A percentile compares a stretch with the other conserved stretches of the same genome.
phyloP scores from a whole-genome alignment of 192 early-diverging fungal genomes.

The Coemansia reversa region DNA sequence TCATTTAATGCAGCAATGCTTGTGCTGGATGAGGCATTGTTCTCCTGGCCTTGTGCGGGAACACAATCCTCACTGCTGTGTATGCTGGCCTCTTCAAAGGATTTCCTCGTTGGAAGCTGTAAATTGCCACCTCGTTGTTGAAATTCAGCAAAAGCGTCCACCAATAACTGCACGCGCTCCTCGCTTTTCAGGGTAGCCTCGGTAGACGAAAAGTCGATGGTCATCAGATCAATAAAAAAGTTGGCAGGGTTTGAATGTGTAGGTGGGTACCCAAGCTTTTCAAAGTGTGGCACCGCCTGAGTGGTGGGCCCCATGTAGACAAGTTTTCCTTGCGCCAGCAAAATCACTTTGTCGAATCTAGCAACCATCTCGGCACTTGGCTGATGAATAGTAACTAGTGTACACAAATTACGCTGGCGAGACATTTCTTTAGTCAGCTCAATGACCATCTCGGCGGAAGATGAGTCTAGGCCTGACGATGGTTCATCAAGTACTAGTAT shows the following conservation, averaged over 20 bases:
- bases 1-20: constrained; percentile 2
- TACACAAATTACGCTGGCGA: constrained; percentile 59
- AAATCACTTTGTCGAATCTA: constrained; percentile 74
- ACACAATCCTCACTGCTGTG: constrained; percentile 2
- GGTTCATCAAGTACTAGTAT: constrained; percentile 58
- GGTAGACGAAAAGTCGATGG: constrained; percentile 43
- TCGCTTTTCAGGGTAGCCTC: constrained; percentile 36
- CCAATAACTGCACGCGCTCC: constrained; percentile 36
- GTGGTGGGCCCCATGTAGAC: constrained; percentile 59
- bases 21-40: constrained; percentile 1
- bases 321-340: constrained; percentile 63
- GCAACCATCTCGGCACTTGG: constrained; percentile 76
- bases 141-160: constrained; percentile 25
- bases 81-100: too few relatives aligned
- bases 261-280: constrained; percentile 54
- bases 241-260: constrained; percentile 67
- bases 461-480: constrained; percentile 67
- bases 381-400: constrained; percentile 88
- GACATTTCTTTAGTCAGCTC: constrained; percentile 60
- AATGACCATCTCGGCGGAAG: constrained; percentile 60
- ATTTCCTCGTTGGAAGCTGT: background rate
- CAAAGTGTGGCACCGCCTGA: constrained; percentile 50
- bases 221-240: constrained; percentile 63
- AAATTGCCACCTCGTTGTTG: background rate
- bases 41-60: background rate